Base-by-base conservation (phyloP, 805 yeast genomes). In the Starmerella floris region DNA sequence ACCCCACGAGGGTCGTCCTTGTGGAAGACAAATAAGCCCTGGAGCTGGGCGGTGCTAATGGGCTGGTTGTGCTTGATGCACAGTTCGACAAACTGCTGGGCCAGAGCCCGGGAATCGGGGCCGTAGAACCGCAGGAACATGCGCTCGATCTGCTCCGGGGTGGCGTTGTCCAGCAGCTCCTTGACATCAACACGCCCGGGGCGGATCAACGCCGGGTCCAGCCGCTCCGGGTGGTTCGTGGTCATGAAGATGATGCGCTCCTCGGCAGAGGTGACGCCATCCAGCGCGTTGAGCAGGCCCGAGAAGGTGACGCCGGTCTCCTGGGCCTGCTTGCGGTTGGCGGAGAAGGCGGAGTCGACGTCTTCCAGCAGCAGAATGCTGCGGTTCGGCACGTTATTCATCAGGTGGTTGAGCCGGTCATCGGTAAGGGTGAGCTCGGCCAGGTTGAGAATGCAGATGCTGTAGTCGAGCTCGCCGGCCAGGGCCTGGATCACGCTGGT, bases 201-300 rank as follows among this genome's bases (percentile, higher is more conserved):
- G 51, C 98, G 71, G 59, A 91, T 64, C 35, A 91, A 70, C 0
- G 98, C 98, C 1, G 95, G 84, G 56, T 91, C 98, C 30, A 91
- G 66, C 49, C 75, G 75, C 49, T 91, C 97, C 0, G 96, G 95
- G 57, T 91, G 98, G 61, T 91, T 91, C 19, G 98, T 88, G 19
- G 98, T 91, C 98, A 91, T 91, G 62, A 91, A 91, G 0, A 96
- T 88, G 27, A 91, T 70, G 36, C 95, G 80, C 57, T 91, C 97
- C 57, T 91, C 98, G 1, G 96, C 94, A 23, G 95, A 83, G 3
- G 97, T 91, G 16, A 91, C 97, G 37, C 98, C 98, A 60, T 91
- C 98, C 37, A 91, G 67, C 0, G 98, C 95, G 58, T 91, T 91
- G 46, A 91, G 65, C 36, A 91, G 67, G 0, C 98, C 98, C 43